Conservation (phyloP, 1,284 basidiomycete species). For the Rugosomyces carneus region DNA sequence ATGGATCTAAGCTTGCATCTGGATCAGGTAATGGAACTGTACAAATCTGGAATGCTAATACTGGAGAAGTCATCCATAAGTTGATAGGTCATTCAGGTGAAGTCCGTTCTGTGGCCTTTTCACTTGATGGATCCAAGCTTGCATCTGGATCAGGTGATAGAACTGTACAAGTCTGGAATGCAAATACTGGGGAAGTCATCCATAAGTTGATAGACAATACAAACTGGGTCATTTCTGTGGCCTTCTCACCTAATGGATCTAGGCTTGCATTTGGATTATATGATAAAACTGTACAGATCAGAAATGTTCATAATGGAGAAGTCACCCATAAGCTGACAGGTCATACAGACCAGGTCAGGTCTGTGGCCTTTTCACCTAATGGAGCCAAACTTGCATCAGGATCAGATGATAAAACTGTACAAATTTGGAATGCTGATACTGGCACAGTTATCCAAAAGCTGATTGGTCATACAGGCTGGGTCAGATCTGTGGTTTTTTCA, state of each 20-base stretch:
- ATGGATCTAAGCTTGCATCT: not conserved
- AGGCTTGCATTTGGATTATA: not conserved
- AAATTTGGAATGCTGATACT: constrained; percentile 4
- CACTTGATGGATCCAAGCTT: not conserved
- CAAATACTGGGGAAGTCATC: not conserved
- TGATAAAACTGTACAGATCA: not conserved
- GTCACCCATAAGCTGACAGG: not conserved
- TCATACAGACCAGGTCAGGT: not conserved
- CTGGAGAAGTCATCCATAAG: too few relatives aligned
- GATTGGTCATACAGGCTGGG: constrained; percentile 3
- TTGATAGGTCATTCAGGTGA: too few relatives aligned
- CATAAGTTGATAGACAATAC: not conserved
- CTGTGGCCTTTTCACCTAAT: not conserved
- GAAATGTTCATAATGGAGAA: not conserved
- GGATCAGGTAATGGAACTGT: not conserved
- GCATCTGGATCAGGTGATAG: not conserved
- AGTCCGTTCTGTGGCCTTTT: too few relatives aligned
- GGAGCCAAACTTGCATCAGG: not conserved
- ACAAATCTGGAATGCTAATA: not conserved
- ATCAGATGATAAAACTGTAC: not conserved
- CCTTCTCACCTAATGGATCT: not conserved
- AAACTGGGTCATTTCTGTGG: not conserved
- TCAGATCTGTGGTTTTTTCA: too few relatives aligned
- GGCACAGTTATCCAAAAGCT: not conserved
- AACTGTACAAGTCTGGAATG: not conserved